These are phyloP conservation scores for Musa beccarii DNA, from an alignment of 176 grass and related monocot genomes.

Conservation along the genomic window DNA sequence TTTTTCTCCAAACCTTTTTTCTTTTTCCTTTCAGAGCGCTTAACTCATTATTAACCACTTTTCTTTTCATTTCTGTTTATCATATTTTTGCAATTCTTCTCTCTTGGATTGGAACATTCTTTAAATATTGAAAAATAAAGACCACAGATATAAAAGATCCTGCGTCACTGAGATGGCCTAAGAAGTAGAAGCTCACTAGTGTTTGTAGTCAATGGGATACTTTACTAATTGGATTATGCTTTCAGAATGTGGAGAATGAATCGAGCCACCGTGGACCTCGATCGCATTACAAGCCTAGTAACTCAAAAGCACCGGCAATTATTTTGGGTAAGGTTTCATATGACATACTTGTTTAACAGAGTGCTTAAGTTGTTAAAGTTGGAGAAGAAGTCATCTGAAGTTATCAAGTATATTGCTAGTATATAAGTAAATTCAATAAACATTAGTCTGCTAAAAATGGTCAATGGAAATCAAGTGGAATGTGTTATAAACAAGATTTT, in stretches of 20 bases:
- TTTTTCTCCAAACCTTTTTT: neutral
- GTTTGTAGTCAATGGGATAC: neutral
- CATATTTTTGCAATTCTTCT: too few relatives aligned
- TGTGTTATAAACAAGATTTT: too few relatives aligned
- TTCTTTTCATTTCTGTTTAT: too few relatives aligned
- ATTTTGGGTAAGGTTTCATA: constrained; percentile 3
- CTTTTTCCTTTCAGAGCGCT: too few relatives aligned
- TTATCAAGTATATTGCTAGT: too few relatives aligned
- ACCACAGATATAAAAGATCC: neutral
- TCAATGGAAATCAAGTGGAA: too few relatives aligned
- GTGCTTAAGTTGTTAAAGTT: neutral
- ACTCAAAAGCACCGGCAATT: constrained; percentile 3
- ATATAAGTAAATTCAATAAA: too few relatives aligned
- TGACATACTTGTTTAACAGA: neutral
- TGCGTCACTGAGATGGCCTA: neutral
- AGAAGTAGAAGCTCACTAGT: neutral
- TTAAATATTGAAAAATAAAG: too few relatives aligned
- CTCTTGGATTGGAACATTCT: too few relatives aligned
- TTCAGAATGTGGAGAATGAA: constrained; percentile 4
- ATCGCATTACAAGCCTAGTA: constrained; percentile 1
- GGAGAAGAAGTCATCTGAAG: too few relatives aligned
- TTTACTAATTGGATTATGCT: neutral
- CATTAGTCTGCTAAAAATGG: too few relatives aligned
- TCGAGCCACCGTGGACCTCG: neutral
- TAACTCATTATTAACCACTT: too few relatives aligned